Evolutionary conservation across 2,329 filamentous ascomycete species (phyloP).

Genomic region (Ophiosphaerella korrae): DNA sequence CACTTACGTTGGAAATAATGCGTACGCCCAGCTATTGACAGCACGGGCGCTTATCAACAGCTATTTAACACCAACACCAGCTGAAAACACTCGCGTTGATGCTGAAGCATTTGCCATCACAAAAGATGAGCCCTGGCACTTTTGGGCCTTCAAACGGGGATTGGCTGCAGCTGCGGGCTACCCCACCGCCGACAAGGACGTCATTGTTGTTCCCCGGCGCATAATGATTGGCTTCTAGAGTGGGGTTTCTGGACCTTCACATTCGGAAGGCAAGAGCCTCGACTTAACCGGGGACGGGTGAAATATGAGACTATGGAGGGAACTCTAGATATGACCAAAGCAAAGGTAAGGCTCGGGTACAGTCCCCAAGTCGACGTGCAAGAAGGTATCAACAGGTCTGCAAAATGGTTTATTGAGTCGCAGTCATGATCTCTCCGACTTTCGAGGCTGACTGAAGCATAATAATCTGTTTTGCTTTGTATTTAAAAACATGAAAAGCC

Average conservation of each 20-base stretch:
- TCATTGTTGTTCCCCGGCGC: slow-evolving; percentile 11
- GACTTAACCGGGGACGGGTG: slow-evolving; percentile 11
- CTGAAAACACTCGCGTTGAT: slow-evolving; percentile 9
- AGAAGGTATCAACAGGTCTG: slow-evolving; percentile 12
- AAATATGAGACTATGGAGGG: slow-evolving; percentile 10
- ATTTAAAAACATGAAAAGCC: too few relatives aligned
- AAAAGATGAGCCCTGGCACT: slow-evolving; percentile 21
- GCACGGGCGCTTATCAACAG: too few relatives aligned
- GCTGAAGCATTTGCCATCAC: slow-evolving; percentile 27
- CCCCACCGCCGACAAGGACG: slow-evolving; percentile 14
- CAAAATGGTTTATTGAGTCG: not conserved
- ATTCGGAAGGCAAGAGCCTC: slow-evolving; percentile 8
- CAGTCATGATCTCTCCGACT: too few relatives aligned
- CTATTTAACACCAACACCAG: not conserved
- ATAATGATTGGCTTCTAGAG: slow-evolving; percentile 8
- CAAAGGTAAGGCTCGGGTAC: slow-evolving; percentile 22
- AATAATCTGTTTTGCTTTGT: too few relatives aligned
- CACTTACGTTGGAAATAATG: slow-evolving; percentile 19
- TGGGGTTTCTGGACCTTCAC: slow-evolving; percentile 9
- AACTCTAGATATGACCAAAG: slow-evolving; percentile 21
- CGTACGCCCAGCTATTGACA: not conserved
- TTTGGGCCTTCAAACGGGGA: slow-evolving; percentile 17
- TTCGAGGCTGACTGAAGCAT: too few relatives aligned
- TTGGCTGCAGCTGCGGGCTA: slow-evolving; percentile 12
- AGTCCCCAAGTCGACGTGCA: slow-evolving; percentile 14